Percentiles rank a stretch among this genome's conserved stretches.
These are phyloP conservation scores for Micractinium sp. DNA, from an alignment of 139 green algal genomes.

Conservation along the genomic window DNA sequence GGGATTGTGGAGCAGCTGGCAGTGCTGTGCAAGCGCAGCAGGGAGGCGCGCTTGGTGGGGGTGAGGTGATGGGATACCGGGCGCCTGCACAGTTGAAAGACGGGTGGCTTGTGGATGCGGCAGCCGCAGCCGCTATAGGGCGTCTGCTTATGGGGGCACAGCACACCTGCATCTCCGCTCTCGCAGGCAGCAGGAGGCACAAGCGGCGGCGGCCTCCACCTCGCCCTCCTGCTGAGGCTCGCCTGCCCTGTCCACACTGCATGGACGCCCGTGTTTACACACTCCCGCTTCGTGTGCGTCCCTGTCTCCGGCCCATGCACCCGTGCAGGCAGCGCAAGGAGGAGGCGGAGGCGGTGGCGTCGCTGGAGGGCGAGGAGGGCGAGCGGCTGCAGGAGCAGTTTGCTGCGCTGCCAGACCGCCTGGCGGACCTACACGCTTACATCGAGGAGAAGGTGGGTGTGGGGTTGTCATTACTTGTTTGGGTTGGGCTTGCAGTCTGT, in stretches of 20 bases:
- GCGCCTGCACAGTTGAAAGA: no score
- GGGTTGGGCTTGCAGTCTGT: background rate
- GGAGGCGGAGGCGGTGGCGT: conserved; percentile 37
- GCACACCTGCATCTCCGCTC: no score
- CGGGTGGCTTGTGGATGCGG: no score
- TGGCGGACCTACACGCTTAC: background rate
- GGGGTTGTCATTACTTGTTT: background rate
- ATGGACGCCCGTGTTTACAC: background rate
- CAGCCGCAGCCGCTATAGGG: no score
- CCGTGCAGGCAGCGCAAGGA: conserved; percentile 7
- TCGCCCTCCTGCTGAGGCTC: no score
- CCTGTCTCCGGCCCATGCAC: no score
- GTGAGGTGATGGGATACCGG: no score
- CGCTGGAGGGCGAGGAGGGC: background rate
- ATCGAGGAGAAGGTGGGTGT: conserved; percentile 8
- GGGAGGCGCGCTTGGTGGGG: background rate
- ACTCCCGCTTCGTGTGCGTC: background rate
- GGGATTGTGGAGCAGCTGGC: no score
- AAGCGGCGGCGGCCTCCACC: no score
- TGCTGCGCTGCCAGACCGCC: background rate
- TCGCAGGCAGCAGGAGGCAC: no score
- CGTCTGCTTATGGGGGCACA: no score
- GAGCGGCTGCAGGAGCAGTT: background rate
- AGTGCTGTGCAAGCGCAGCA: background rate
- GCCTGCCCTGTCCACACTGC: no score